Evolutionary conservation across 164 flowering plant species (phyloP), one percentile per base, ranked within the genome.

Genomic region (Tetrastigma voinierianum): DNA sequence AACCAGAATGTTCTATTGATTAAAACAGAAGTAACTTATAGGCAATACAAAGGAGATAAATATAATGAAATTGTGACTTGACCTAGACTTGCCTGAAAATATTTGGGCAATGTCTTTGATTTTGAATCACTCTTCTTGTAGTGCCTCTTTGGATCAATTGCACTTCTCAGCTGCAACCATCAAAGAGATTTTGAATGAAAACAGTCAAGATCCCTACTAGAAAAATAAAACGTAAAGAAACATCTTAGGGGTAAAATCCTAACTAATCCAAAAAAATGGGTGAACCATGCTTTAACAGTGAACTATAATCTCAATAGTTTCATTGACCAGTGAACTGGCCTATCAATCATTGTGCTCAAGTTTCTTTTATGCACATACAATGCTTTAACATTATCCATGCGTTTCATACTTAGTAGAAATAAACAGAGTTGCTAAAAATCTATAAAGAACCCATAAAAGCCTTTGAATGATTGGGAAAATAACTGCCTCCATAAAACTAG

Each of bases 121-220:
- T 84, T 90, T 24, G 79, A 71, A 68, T 83, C 88, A 55, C 89
- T 83, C 84, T 87, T 91, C 78, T 93, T 93, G 78, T 93, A 88
- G 72, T 88, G 95, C 77, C 97, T 84, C 79, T 93, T 93, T 32
- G 98, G 97, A 81, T 93, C 97, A 15, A 93, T 62, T 55, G 62
- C 96, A 79, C 67, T 72, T 76, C 93, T 84, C 77, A 90, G 67
- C 95, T 90, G 87, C 67, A 75, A 62, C 11, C 25, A 61, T 25
- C 49, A 74, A 51, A 21, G 57, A 8, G 47, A 48, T 21, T 1
- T 49, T 3, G 67, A 45, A 63, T 12, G 16, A 10, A 68, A 60
- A 46, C 16, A 43, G 60, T 53, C 46, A 47, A 65, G 25, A 56
- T n/a, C 45, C 62, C 44, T 58, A n/a, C 10, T 9, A 62, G 17